Evolutionary conservation across 2,329 filamentous ascomycete genomes (phyloP), one percentile per base, ranked within the genome.

Genomic region (Alternaria gaisen): DNA sequence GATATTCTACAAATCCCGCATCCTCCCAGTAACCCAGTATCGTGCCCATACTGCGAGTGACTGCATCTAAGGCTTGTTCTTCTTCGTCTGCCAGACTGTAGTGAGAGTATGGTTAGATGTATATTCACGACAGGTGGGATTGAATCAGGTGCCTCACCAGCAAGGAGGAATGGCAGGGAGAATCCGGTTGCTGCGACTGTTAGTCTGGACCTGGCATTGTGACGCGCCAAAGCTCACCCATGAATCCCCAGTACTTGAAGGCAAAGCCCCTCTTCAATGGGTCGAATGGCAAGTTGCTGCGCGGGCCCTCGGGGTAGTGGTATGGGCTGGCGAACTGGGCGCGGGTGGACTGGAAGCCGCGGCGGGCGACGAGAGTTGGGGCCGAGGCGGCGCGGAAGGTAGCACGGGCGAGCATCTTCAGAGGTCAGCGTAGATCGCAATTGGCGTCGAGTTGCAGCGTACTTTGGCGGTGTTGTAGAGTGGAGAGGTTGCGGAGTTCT

Each of bases 301-400:
- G 91, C 77, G 94, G 92, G 69, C 94, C 95, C 86, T 98, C 94
- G 74, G 94, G 91, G 86, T 99, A 99, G 87, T 99, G 95, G 90
- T 97, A 97, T 68, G 94, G 94, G 80, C 92, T 96, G 75, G 86
- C 88, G 80, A 97, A 84, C 81, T 92, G 93, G 80, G 91, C 83
- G 78, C 92, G 92, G 80, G 94, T 96, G 77, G 92, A 89, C 82
- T 93, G 91, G 90, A 99, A 97, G 84, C 91, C 93, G 82, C 95
- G 94, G 85, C 93, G 93, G 87, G 90, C 87, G 84, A 93, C 85
- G 79, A 89, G 81, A 69, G 86, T 83, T 78, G 89, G 72, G 67
- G 71, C 88, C 79, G 90, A 77, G 70, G 80, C 81, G 80, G 86
- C 82, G 80, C 91, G 90, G 83, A 87, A 80, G 72, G 84, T 84